phyloP scores from a whole-genome alignment of 805 yeast genomes.

The Clavispora asparagi region DNA sequence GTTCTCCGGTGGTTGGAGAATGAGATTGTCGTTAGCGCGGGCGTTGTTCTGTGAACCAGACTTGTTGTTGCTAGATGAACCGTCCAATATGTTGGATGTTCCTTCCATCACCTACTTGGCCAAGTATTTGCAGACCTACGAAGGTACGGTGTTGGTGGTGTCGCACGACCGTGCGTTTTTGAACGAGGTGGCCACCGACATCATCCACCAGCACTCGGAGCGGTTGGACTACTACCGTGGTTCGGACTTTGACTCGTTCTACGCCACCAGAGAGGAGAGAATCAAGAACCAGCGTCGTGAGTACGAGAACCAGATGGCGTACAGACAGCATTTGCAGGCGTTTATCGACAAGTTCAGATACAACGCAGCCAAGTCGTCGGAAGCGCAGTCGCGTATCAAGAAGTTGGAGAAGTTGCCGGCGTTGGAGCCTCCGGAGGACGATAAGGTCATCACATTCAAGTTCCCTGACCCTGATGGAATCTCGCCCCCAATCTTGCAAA shows the following conservation, averaged over 20 bases:
- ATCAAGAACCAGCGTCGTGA: slow-evolving; percentile 89
- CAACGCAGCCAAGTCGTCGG: slow-evolving; percentile 95
- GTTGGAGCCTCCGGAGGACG: slow-evolving; percentile 92
- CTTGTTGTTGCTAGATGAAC: slow-evolving; percentile 89
- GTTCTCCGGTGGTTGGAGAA: slow-evolving; percentile 99
- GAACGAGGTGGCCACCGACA: slow-evolving; percentile 97
- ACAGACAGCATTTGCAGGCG: slow-evolving; percentile 85
- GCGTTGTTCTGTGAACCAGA: slow-evolving; percentile 98
- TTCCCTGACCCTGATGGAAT: slow-evolving; percentile 94
- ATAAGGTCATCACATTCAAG: slow-evolving; percentile 73
- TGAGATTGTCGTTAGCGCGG: slow-evolving; percentile 97
- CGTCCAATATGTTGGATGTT: slow-evolving; percentile 99
- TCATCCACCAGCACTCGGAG: slow-evolving; percentile 96
- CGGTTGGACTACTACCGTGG: slow-evolving; percentile 94
- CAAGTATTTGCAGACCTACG: slow-evolving; percentile 81
- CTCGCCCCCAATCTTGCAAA: slow-evolving; percentile 89
- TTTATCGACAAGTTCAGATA: slow-evolving; percentile 96
- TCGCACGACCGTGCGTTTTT: slow-evolving; percentile 97
- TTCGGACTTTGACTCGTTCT: slow-evolving; percentile 87
- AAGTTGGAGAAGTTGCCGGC: slow-evolving; percentile 92
- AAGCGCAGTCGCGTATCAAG: slow-evolving; percentile 97
- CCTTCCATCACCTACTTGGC: slow-evolving; percentile 95
- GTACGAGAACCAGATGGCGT: slow-evolving; percentile 96
- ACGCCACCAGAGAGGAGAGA: slow-evolving; percentile 92
- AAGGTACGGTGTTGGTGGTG: slow-evolving; percentile 89